Evolutionary conservation across 306 rosid genomes (phyloP).

Genomic region (Fragaria ananassa): DNA sequence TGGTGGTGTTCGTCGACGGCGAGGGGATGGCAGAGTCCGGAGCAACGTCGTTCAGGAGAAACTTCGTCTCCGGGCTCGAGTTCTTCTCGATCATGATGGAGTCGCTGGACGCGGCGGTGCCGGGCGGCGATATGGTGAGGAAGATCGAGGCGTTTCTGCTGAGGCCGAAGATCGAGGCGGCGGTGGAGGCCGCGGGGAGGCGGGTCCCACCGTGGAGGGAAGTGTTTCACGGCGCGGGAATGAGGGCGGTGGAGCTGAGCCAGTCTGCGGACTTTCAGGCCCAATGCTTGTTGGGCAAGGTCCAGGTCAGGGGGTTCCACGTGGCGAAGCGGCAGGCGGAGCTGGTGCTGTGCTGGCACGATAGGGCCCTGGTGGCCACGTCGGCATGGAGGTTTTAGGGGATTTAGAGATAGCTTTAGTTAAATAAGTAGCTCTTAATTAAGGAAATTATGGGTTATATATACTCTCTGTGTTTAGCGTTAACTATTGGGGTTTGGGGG

Average conservation of each 20-base stretch:
- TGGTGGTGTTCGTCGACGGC: slow-evolving; percentile 63
- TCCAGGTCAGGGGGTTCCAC: slow-evolving; percentile 76
- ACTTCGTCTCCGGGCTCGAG: slow-evolving; percentile 53
- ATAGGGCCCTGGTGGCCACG: slow-evolving; percentile 61
- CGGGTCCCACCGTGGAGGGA: slow-evolving; percentile 54
- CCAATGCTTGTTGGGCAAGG: slow-evolving; percentile 59
- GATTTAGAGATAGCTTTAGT: not conserved
- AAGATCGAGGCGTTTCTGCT: slow-evolving; percentile 55
- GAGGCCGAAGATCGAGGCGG: slow-evolving; percentile 55
- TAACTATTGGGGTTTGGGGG: slow-evolving; percentile 20
- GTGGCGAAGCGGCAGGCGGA: slow-evolving; percentile 77
- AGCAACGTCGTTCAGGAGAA: slow-evolving; percentile 59
- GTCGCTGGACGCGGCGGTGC: slow-evolving; percentile 62
- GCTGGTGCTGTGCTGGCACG: slow-evolving; percentile 79
- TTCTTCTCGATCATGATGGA: slow-evolving; percentile 70
- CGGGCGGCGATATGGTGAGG: slow-evolving; percentile 53
- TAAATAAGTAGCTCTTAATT: slow-evolving; percentile 14
- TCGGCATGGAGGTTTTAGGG: slow-evolving; percentile 79
- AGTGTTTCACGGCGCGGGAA: slow-evolving; percentile 62
- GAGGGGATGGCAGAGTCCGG: slow-evolving; percentile 60
- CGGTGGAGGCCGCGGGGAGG: slow-evolving; percentile 56
- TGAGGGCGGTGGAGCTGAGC: slow-evolving; percentile 77
- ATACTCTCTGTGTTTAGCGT: not conserved
- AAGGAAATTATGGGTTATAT: not conserved
- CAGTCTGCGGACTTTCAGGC: slow-evolving; percentile 87